A percentile compares a stretch with the other conserved stretches of the same genome.
Conservation (phyloP, 2,329 filamentous ascomycete species). For the Fusarium pseudograminearum region DNA sequence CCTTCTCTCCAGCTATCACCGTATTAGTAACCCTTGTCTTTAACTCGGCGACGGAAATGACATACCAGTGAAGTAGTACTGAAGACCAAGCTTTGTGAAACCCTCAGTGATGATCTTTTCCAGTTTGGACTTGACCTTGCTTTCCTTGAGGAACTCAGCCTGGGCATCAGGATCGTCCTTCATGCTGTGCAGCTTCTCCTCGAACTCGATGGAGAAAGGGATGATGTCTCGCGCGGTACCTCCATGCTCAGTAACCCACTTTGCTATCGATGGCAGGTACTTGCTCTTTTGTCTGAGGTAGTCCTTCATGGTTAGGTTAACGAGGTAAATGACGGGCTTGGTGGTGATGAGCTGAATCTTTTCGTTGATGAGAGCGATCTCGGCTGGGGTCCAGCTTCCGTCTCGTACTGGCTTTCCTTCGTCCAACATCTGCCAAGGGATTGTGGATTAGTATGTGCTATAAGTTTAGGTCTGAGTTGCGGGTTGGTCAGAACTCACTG, state of each 20-base stretch:
- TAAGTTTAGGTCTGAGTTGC: accelerated
- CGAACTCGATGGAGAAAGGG: constrained; percentile 60
- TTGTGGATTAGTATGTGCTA: not conserved
- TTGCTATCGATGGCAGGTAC: constrained; percentile 58
- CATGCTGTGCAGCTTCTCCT: constrained; percentile 57
- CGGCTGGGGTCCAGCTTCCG: constrained; percentile 57
- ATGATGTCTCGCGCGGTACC: constrained; percentile 57
- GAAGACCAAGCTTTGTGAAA: constrained; percentile 58
- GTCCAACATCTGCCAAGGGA: constrained; percentile 51
- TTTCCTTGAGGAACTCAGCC: constrained; percentile 54
- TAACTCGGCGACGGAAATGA: not conserved
- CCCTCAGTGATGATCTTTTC: constrained; percentile 60
- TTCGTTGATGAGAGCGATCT: constrained; percentile 60
- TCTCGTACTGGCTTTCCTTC: constrained; percentile 57
- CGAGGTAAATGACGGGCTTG: constrained; percentile 60
- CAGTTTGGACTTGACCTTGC: constrained; percentile 57
- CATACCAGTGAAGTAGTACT: constrained; percentile 59
- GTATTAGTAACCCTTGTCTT: constrained; percentile 11
- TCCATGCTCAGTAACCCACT: constrained; percentile 60
- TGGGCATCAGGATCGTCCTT: constrained; percentile 53
- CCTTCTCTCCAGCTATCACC: constrained; percentile 57
- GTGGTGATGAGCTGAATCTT: constrained; percentile 61
- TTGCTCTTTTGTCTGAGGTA: constrained; percentile 61
- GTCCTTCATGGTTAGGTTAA: constrained; percentile 61
- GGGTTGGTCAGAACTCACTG: constrained; percentile 23